Base-by-base conservation (phyloP, 148 eudicot genomes). In the Camellia japonica region DNA sequence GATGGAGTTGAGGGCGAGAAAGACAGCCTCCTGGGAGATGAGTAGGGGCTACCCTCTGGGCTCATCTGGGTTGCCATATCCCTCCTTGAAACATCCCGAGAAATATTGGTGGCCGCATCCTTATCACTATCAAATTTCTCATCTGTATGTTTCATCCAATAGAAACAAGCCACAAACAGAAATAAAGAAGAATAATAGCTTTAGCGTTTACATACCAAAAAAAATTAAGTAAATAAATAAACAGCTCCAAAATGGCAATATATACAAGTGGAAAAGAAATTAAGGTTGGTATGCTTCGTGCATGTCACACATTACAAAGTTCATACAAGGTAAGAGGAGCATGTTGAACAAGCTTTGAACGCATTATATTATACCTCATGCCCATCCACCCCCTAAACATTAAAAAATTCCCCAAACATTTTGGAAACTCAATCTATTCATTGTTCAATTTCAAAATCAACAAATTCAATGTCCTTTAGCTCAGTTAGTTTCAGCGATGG, bases 11-110 rank as follows among this genome's bases (percentile, higher is more conserved):
- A 80, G 15, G 84, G 83, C 12, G 96, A 92, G 82, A 85, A 90
- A 60, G 93, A 88, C 8, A 85, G 83, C 70, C 84, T 81, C 65
- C 81, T 77, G 44, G 94, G 90, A 81, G 97, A 95, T 68, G 97
- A 88, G 60, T 79, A 85, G 69, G 85, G 86, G 80, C 94, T 90
- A 74, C 89, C 81, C 81, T 90, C 91, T 15, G 96, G 96, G 83
- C 97, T 95, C 98, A 95, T 95, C 80, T 95, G 98, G 74, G 98
- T 95, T 44, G 96, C 97, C 91, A 92, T 89, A 80, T 95, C 98
- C 83, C 92, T 95, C 82, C 92, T 89, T 51, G 96, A 89, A 77
- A 90, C 90, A 82, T 67, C 89, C 80, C 86, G 87, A 67, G 93
- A 87, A n/a, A 88, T 87, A 70, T 74, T 81, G 81, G 80, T 83